phyloP scores from a whole-genome alignment of 2,329 filamentous ascomycete genomes.

The Neophaeococcomyces mojaviensis region DNA sequence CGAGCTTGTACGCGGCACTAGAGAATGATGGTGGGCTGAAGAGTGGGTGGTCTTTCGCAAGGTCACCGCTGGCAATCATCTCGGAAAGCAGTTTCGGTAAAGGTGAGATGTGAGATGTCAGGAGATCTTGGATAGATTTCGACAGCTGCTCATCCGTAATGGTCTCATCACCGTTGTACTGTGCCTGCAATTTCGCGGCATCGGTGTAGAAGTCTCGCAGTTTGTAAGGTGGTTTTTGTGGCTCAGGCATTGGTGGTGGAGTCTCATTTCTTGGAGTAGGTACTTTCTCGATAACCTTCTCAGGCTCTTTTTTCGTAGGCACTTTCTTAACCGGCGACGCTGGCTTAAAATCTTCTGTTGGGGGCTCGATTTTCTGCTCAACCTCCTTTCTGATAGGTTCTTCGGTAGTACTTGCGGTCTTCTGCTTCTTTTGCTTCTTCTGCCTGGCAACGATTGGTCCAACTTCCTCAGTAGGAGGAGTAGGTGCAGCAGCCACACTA shows the following conservation, averaged over 20 bases:
- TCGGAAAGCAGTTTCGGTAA: constrained; percentile 18
- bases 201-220: constrained; percentile 20
- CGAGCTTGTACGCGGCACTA: constrained; percentile 20
- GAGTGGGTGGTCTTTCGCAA: constrained; percentile 34
- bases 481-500: constrained; percentile 16
- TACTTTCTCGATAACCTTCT: background rate
- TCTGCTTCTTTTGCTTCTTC: constrained; percentile 46
- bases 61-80: constrained; percentile 19
- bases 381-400: constrained; percentile 4
- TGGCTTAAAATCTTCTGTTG: constrained; percentile 1
- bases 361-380: background rate
- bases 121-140: constrained; percentile 16
- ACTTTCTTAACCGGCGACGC: background rate
- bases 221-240: constrained; percentile 12
- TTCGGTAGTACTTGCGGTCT: constrained; percentile 10
- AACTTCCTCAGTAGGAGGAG: constrained; percentile 38
- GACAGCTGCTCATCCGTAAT: background rate
- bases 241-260: constrained; percentile 9
- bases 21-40: constrained; percentile 31
- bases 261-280: constrained; percentile 3
- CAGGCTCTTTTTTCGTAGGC: constrained; percentile 6
- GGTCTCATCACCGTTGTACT: constrained; percentile 2
- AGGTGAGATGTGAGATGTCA: constrained; percentile 16
- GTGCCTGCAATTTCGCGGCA: constrained; percentile 9
- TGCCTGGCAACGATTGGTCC: constrained; percentile 58